Conservation (phyloP, 352 stramenopile genomes). For the Plasmopara muralis region DNA sequence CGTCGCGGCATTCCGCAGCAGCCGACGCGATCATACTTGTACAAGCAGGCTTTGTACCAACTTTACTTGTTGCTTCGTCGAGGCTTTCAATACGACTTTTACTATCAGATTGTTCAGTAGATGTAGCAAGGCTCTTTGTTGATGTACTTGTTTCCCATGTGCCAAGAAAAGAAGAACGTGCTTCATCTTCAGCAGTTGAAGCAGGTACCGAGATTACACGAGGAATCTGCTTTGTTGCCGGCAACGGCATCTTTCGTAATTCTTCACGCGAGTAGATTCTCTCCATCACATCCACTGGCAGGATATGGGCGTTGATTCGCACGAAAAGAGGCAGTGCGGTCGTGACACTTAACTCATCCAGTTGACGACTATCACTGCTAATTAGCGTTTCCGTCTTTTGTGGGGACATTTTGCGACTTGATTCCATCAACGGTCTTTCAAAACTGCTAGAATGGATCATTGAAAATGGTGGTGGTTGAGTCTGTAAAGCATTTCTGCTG, state of each 20-base stretch:
- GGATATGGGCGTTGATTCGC: slow-evolving; percentile 49
- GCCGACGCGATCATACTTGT: slow-evolving; percentile 7
- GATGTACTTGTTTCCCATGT: slow-evolving; percentile 14
- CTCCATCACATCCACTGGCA: slow-evolving; percentile 46
- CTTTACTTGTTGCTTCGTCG: slow-evolving; percentile 7
- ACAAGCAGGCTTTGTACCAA: slow-evolving; percentile 4
- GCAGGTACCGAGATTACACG: slow-evolving; percentile 4
- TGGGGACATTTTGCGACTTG: slow-evolving; percentile 15
- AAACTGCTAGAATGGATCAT: slow-evolving; percentile 17
- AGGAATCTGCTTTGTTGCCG: slow-evolving; percentile 17
- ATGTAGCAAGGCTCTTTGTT: neutral
- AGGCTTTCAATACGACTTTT: slow-evolving; percentile 6
- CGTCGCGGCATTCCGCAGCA: slow-evolving; percentile 27
- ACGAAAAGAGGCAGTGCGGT: slow-evolving; percentile 34
- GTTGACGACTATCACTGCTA: slow-evolving; percentile 16
- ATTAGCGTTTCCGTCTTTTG: slow-evolving; percentile 8
- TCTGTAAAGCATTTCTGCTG: slow-evolving; percentile 2
- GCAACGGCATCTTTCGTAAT: slow-evolving; percentile 31
- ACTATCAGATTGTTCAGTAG: slow-evolving; percentile 8
- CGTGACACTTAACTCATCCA: slow-evolving; percentile 12
- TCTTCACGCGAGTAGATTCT: slow-evolving; percentile 33
- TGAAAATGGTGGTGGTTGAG: slow-evolving; percentile 1
- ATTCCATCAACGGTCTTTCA: slow-evolving; percentile 7
- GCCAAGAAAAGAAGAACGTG: slow-evolving; percentile 5
- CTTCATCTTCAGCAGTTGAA: slow-evolving; percentile 11